Percentiles rank a stretch among this genome's conserved stretches.
Evolutionary conservation across 805 yeast species (phyloP).

Genomic region (Ogataea methylovora): DNA sequence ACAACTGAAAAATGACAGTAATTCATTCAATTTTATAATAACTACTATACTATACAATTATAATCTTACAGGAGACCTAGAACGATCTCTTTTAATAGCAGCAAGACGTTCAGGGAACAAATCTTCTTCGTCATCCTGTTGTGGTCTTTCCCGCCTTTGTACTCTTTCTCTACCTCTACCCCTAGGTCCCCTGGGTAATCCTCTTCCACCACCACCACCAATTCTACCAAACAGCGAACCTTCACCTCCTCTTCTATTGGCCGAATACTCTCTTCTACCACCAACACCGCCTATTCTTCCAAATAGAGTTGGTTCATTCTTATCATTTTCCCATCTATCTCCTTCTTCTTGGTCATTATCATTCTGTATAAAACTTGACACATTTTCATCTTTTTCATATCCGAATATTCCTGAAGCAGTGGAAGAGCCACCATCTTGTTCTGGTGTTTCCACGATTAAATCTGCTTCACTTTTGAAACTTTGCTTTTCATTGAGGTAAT

Average conservation of each 20-base stretch:
- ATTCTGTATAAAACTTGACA: too few species aligned
- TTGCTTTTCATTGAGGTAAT: conserved; percentile 3
- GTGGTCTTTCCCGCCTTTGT: conserved; percentile 7
- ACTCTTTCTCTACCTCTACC: conserved; percentile 6
- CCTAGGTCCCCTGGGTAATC: conserved; percentile 3
- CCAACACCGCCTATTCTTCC: background rate
- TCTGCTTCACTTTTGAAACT: too few species aligned
- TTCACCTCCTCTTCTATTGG: conserved; percentile 1
- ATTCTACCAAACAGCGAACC: background rate
- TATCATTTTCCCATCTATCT: background rate
- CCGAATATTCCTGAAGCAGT: too few species aligned
- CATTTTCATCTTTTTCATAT: too few species aligned
- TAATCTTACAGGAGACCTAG: too few species aligned
- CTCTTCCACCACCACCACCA: conserved; percentile 1
- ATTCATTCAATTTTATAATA: too few species aligned
- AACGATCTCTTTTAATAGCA: conserved; percentile 1
- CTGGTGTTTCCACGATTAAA: background rate
- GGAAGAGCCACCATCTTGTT: background rate
- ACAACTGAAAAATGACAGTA: too few species aligned
- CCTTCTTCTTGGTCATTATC: too few species aligned
- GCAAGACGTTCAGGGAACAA: conserved; percentile 29
- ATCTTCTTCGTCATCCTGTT: conserved; percentile 24
- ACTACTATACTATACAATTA: too few species aligned
- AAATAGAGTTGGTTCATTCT: too few species aligned
- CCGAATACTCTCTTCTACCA: background rate